Percentiles rank a stretch among this genome's conserved stretches.
Conservation (phyloP, 2,329 filamentous ascomycete species). For the Cercospora sp. region DNA sequence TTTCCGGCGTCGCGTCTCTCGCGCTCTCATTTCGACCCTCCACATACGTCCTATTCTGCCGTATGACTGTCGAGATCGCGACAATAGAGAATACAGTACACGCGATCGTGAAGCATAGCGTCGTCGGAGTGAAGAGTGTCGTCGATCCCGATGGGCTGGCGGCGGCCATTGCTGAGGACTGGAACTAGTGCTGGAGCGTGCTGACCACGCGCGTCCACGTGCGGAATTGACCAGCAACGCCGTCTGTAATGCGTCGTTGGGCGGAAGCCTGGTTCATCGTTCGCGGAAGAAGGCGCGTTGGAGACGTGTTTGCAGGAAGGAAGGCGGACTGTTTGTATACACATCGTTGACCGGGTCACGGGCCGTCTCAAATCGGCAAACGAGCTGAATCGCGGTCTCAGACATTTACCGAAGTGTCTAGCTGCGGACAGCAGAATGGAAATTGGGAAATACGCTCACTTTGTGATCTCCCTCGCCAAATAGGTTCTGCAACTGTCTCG, state of each 20-base stretch:
- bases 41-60: constrained; percentile 7
- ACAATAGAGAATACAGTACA: constrained; percentile 32
- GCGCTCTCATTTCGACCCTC: background rate
- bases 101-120: constrained; percentile 29
- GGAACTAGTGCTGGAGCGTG: background rate
- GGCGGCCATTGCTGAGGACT: background rate
- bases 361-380: background rate
- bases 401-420: background rate
- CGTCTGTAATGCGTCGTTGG: background rate
- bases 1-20: background rate
- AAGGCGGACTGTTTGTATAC: background rate
- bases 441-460: too few relatives aligned
- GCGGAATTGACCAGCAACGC: background rate
- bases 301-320: background rate
- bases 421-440: too few relatives aligned
- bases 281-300: background rate
- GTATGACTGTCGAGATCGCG: constrained; percentile 29
- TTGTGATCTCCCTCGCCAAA: too few relatives aligned
- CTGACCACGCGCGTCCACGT: background rate
- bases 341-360: background rate
- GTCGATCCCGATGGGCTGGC: constrained; percentile 1
- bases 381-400: background rate
- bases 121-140: constrained; percentile 28
- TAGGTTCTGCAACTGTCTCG: too few relatives aligned
- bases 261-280: background rate